Evolutionary conservation across 1,284 basidiomycete species (phyloP).

Genomic region (Ceratobasidium sp.): DNA sequence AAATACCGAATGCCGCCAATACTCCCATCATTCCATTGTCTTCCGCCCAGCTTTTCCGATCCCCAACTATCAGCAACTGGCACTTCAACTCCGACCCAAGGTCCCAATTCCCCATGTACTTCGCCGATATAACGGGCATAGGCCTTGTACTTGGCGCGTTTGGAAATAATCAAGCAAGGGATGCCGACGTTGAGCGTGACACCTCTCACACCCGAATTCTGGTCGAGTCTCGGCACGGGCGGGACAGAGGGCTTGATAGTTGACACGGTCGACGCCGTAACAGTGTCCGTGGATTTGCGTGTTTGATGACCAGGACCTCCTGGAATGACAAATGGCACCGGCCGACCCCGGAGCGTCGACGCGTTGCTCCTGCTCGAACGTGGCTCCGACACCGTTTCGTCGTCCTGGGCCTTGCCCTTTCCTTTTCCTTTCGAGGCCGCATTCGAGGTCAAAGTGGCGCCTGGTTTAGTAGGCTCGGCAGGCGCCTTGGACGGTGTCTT

Average conservation of each 20-base stretch:
- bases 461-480: constrained; percentile 8
- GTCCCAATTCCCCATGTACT: constrained; percentile 76
- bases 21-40: constrained; percentile 84
- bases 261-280: constrained; percentile 47
- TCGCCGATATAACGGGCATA: constrained; percentile 88
- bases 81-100: constrained; percentile 93
- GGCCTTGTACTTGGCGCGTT: constrained; percentile 83
- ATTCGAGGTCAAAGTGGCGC: constrained; percentile 7
- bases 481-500: constrained; percentile 1
- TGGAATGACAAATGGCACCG: constrained; percentile 12
- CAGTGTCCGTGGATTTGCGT: constrained; percentile 51
- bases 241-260: constrained; percentile 39
- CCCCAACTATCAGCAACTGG: constrained; percentile 67
- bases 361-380: constrained; percentile 21
- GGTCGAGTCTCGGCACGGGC: constrained; percentile 9
- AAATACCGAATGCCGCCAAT: constrained; percentile 84
- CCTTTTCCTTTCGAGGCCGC: constrained; percentile 19
- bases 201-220: constrained; percentile 55
- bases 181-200: constrained; percentile 86
- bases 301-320: constrained; percentile 21
- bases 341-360: constrained; percentile 22
- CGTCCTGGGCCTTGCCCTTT: constrained; percentile 20
- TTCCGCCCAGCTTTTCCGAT: constrained; percentile 60
- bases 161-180: constrained; percentile 87
- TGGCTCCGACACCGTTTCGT: constrained; percentile 29